phyloP scores from a whole-genome alignment of 108 stramenopile genomes.

The Nannochloropsis oceanica region DNA sequence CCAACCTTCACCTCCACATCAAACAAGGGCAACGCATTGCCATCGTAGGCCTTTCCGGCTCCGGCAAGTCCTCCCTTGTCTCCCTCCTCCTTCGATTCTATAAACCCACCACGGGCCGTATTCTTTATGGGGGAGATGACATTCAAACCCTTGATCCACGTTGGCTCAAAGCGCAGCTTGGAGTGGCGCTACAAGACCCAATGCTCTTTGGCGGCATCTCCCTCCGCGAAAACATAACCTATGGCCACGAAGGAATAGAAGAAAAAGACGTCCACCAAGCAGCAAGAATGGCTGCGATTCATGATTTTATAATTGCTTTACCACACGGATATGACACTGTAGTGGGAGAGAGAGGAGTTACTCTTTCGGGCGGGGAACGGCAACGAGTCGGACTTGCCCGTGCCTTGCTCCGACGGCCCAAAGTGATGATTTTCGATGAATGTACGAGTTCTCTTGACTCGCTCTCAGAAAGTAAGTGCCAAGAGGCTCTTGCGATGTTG shows the following conservation, averaged over 20 bases:
- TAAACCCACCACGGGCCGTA: slow-evolving; percentile 41
- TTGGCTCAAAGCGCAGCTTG: not conserved
- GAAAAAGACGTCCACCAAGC: not conserved
- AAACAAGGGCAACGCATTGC: slow-evolving; percentile 50
- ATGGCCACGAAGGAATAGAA: not conserved
- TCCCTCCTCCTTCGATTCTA: slow-evolving; percentile 52
- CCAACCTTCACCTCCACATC: slow-evolving; percentile 6
- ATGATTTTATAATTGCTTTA: not conserved
- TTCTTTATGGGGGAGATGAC: not conserved
- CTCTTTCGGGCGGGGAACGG: not conserved
- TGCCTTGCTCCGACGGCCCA: not conserved
- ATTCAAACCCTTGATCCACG: not conserved
- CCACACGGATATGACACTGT: not conserved
- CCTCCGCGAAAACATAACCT: not conserved
- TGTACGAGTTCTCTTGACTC: not conserved
- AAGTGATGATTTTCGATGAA: not conserved
- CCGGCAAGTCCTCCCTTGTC: slow-evolving; percentile 50
- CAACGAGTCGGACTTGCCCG: not conserved
- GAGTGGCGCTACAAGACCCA: not conserved
- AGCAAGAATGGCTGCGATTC: not conserved
- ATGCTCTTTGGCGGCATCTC: not conserved
- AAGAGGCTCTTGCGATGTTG: not conserved
- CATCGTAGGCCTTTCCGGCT: slow-evolving; percentile 50
- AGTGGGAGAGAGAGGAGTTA: not conserved
- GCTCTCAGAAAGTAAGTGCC: not conserved